phyloP scores from a whole-genome alignment of 768 basidiomycete genomes.

The Russula sp. region DNA sequence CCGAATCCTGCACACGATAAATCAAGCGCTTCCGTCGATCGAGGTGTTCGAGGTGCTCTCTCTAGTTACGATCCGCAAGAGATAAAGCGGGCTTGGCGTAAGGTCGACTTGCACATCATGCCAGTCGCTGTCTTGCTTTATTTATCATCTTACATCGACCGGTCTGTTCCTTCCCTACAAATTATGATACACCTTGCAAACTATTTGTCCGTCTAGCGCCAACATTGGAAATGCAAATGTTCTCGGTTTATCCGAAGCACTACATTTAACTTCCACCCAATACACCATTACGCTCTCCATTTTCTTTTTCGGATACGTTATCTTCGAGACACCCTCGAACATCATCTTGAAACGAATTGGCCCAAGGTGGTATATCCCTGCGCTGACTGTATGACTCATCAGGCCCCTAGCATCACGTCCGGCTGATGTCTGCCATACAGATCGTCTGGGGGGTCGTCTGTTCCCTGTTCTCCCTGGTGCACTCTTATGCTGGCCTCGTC shows the following conservation, averaged over 20 bases:
- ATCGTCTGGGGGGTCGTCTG: not conserved
- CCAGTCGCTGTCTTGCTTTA: not conserved
- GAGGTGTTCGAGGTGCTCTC: not conserved
- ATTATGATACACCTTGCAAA: not conserved
- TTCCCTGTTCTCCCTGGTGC: not conserved
- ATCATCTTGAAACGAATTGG: not conserved
- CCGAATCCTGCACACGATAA: not conserved
- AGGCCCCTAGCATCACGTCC: not conserved
- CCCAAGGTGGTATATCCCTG: not conserved
- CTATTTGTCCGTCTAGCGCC: conserved; percentile 19
- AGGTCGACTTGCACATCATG: not conserved
- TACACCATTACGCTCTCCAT: conserved; percentile 22
- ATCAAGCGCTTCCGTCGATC: not conserved
- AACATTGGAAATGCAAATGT: conserved; percentile 32
- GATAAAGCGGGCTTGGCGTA: not conserved
- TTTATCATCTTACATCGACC: not conserved
- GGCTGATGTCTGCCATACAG: not conserved
- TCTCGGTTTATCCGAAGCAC: not conserved
- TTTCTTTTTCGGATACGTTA: conserved; percentile 24
- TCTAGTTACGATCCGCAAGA: not conserved
- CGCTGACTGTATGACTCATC: not conserved
- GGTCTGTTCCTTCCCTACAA: not conserved
- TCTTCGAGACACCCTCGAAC: conserved; percentile 4
- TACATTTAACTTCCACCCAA: conserved; percentile 18
- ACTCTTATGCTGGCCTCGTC: not conserved